Base-by-base conservation (phyloP, 495 filamentous ascomycete genomes). In the Penicillium turbatum region DNA sequence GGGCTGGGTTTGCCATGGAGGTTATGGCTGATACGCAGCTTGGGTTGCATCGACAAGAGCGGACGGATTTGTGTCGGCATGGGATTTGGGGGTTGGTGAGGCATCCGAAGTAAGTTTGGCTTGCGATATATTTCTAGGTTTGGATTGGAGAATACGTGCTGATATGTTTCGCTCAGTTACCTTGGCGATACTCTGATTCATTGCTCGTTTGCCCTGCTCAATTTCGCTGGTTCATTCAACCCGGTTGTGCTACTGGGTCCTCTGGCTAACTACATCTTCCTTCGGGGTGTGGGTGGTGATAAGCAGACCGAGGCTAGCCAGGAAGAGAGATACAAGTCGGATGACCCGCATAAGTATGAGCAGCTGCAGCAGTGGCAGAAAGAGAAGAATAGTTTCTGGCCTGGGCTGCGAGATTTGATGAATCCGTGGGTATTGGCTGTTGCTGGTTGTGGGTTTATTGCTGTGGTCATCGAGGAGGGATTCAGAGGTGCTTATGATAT, bases 1-100 rank as follows among this genome's bases (percentile, higher is more conserved):
- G 69, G n/a, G 57, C 71, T 8, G 82, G 82, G 0, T 75, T 82
- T 32, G 75, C 70, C 21, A 55, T 83, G 27, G 81, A 84, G 62
- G 68, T 72, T 0, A 42, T 84, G 42, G 80, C 80, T 5, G 82
- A 85, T 61, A 65, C 58, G 32, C 81, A 83, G 55, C 63, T 85
- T 31, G 54, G 71, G 58, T 32, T 52, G 47, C 48, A 75, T 69
- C 56, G 74, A 37, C 36, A 64, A 59, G 55, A 74, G 55, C 30
- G 68, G 29, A 29, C 46, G 5, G 62, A 66, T 51, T 63, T 80
- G 42, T 75, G 74, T 47, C 71, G 72, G 17, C 72, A 79, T 26
- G 79, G 80, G 2, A 79, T 85, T 13, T 82, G 81, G 80, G 78
- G 79, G 47, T 65, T 84, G 35, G 80, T 83, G 8, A 67, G 82